Conservation (phyloP, 768 basidiomycete species). For the Amanita molliuscula region DNA sequence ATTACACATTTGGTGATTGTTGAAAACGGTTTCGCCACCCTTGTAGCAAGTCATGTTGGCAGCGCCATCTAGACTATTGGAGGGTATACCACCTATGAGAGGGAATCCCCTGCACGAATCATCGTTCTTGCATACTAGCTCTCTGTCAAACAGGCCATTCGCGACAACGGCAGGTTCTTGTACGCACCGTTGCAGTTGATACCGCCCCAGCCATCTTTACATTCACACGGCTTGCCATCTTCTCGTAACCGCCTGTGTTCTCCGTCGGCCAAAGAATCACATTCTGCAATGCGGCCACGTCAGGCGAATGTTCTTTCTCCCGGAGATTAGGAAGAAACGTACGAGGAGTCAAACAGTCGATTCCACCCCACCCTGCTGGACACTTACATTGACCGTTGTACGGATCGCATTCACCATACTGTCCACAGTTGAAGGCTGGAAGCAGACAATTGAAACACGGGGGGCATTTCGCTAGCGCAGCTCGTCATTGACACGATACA, state of each 20-base stretch:
- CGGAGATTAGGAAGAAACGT: slow-evolving; percentile 19
- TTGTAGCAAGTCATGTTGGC: slow-evolving; percentile 14
- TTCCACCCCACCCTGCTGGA: slow-evolving; percentile 94
- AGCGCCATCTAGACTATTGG: slow-evolving; percentile 25
- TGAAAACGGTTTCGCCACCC: slow-evolving; percentile 65
- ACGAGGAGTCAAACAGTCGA: slow-evolving; percentile 92
- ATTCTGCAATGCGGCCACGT: slow-evolving; percentile 42
- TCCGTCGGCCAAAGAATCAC: slow-evolving; percentile 90
- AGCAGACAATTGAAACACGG: slow-evolving; percentile 96
- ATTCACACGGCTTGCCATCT: slow-evolving; percentile 68
- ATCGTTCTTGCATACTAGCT: slow-evolving; percentile 77
- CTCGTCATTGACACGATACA: neutral
- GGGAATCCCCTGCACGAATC: slow-evolving; percentile 75
- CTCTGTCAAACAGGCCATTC: neutral
- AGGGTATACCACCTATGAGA: slow-evolving; percentile 33
- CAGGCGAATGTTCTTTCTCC: neutral
- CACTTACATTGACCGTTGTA: slow-evolving; percentile 97
- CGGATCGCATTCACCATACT: slow-evolving; percentile 83
- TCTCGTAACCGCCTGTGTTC: slow-evolving; percentile 74
- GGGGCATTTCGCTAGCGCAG: slow-evolving; percentile 49
- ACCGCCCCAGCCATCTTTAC: slow-evolving; percentile 91
- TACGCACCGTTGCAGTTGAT: slow-evolving; percentile 89
- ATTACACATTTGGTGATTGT: slow-evolving; percentile 96
- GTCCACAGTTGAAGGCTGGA: slow-evolving; percentile 85
- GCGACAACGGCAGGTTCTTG: neutral